phyloP scores from a whole-genome alignment of 176 grass and related monocot genomes.

The Ananas comosus region DNA sequence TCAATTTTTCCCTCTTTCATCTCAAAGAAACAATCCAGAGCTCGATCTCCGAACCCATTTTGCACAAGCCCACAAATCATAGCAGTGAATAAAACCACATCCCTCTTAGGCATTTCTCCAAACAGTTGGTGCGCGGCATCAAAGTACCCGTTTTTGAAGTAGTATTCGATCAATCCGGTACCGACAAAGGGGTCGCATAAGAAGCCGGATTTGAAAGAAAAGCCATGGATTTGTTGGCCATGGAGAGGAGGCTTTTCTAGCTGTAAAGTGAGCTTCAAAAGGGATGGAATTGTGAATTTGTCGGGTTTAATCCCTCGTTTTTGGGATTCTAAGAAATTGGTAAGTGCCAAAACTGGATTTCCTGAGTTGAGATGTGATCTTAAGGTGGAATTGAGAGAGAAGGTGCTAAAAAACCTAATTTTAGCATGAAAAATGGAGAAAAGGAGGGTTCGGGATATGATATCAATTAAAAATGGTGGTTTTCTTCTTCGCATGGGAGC shows the following conservation, averaged over 20 bases:
- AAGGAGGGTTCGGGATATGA: neutral
- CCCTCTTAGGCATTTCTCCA: slow-evolving; percentile 11
- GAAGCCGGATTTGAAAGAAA: slow-evolving; percentile 9
- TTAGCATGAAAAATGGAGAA: neutral
- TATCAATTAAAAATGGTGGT: neutral
- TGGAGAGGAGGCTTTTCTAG: slow-evolving; percentile 5
- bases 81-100: slow-evolving; percentile 2
- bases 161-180: neutral
- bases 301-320: slow-evolving; percentile 2
- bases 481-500: neutral
- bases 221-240: slow-evolving; percentile 18
- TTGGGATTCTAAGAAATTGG: slow-evolving; percentile 7
- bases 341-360: neutral
- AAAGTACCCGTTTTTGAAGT: slow-evolving; percentile 2
- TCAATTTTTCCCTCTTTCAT: slow-evolving; percentile 22
- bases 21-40: slow-evolving; percentile 18
- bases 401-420: neutral
- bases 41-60: neutral
- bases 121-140: neutral
- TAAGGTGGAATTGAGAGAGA: slow-evolving; percentile 15
- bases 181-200: neutral
- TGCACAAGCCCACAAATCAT: slow-evolving; percentile 15
- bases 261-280: slow-evolving; percentile 2
- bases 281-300: slow-evolving; percentile 10
- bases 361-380: slow-evolving; percentile 12